Evolutionary conservation across 371 early-diverging fungal genomes (phyloP).

Genomic region (Mycotypha africana): DNA sequence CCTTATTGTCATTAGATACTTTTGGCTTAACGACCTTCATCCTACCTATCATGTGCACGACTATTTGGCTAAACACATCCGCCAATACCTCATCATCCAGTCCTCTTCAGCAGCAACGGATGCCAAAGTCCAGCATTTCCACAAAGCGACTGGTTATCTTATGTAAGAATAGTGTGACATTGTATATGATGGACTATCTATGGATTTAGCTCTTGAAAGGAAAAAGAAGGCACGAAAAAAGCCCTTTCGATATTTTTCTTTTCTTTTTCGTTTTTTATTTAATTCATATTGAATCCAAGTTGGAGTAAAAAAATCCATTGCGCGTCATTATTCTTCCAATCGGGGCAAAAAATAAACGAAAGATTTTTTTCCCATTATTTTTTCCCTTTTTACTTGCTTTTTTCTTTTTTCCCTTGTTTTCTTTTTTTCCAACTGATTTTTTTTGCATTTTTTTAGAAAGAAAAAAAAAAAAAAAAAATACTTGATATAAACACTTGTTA

Average conservation of each 20-base stretch:
- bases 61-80: constrained; percentile 20
- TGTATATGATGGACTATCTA: too few relatives aligned
- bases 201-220: too few relatives aligned
- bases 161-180: too few relatives aligned
- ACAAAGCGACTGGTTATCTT: too few relatives aligned
- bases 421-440: not conserved
- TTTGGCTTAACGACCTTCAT: constrained; percentile 37
- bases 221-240: too few relatives aligned
- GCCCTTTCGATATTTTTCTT: too few relatives aligned
- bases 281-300: too few relatives aligned
- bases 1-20: constrained; percentile 18
- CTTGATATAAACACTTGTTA: too few relatives aligned
- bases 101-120: not conserved
- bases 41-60: constrained; percentile 31
- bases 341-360: not conserved
- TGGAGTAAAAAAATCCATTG: too few relatives aligned
- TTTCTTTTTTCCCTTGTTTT: not conserved
- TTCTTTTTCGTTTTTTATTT: too few relatives aligned
- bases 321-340: too few relatives aligned
- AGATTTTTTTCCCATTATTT: not conserved
- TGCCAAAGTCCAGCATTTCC: too few relatives aligned
- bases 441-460: not conserved
- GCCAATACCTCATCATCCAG: not conserved
- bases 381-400: not conserved
- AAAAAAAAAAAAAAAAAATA: constrained; percentile 4